phyloP scores from a whole-genome alignment of 495 filamentous ascomycete species.

The Aspergillus olivimuriae region DNA sequence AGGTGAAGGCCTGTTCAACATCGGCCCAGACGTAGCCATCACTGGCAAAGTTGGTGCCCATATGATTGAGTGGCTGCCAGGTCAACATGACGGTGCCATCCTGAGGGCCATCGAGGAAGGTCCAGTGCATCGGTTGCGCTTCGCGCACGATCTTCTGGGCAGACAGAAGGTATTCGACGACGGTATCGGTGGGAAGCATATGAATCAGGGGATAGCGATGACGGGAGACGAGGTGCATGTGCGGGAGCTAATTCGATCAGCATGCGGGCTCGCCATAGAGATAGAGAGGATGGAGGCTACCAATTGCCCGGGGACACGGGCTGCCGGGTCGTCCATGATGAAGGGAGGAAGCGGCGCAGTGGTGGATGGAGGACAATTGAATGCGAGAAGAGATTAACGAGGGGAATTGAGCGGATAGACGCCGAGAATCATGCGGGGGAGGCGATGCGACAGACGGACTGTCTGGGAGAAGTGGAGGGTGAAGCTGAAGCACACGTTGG shows the following conservation, averaged over 20 bases:
- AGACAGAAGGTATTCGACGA: constrained; percentile 67
- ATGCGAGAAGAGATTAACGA: constrained; percentile 8
- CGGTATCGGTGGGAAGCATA: constrained; percentile 58
- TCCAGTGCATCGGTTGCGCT: constrained; percentile 79
- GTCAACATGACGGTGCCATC: constrained; percentile 77
- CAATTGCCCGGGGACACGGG: constrained; percentile 55
- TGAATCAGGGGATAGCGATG: constrained; percentile 64
- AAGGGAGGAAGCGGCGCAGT: no score
- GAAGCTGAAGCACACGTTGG: no score
- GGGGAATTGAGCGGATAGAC: no score
- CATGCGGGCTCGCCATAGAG: background rate
- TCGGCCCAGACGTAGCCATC: constrained; percentile 91
- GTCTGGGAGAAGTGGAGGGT: no score
- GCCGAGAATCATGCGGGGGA: no score
- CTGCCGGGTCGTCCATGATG: constrained; percentile 60
- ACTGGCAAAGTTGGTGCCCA: constrained; percentile 67
- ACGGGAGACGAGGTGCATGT: constrained; percentile 79
- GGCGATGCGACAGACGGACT: constrained; percentile 7
- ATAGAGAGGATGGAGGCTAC: constrained; percentile 33
- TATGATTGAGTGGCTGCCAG: constrained; percentile 70
- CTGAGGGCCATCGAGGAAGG: constrained; percentile 72
- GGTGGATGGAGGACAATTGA: no score
- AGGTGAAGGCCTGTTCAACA: constrained; percentile 61
- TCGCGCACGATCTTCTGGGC: constrained; percentile 77
- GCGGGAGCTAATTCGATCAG: constrained; percentile 53